phyloP scores from a whole-genome alignment of 1,284 basidiomycete species.

The Cutaneotrichosporon cyanovorans region DNA sequence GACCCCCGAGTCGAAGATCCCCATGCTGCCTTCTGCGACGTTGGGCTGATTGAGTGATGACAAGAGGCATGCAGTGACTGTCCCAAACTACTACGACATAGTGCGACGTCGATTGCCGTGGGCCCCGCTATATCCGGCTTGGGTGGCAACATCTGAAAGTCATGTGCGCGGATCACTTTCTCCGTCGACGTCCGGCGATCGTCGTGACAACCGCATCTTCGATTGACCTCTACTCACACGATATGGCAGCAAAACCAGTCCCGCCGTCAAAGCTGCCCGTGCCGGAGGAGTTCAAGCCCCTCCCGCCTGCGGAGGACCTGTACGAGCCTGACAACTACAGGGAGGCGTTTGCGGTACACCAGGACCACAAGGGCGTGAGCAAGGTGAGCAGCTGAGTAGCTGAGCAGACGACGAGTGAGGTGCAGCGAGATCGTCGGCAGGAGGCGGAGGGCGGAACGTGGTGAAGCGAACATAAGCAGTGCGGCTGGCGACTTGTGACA shows the following conservation, averaged over 20 bases:
- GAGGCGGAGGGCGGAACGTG: too few species aligned
- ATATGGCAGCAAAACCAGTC: constrained; percentile 32
- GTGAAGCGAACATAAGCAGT: too few species aligned
- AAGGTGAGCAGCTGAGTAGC: too few species aligned
- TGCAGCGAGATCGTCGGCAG: background rate
- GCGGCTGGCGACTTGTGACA: too few species aligned
- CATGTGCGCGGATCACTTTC: background rate
- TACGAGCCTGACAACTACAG: constrained; percentile 42
- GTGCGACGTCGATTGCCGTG: too few species aligned
- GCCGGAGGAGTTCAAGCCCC: constrained; percentile 27
- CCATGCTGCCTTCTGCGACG: background rate
- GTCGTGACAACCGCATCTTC: background rate
- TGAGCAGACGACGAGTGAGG: too few species aligned
- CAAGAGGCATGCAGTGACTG: too few species aligned
- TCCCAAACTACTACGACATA: too few species aligned
- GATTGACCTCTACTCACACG: constrained; percentile 11
- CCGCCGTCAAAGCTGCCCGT: constrained; percentile 36
- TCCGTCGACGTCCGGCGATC: background rate
- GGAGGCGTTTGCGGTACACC: constrained; percentile 32
- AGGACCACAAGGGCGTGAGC: constrained; percentile 15
- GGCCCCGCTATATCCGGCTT: too few species aligned
- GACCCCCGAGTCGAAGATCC: constrained; percentile 6
- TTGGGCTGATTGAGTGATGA: too few species aligned
- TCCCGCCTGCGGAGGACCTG: constrained; percentile 29
- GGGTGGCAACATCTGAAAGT: too few species aligned